Base-by-base conservation (phyloP, 768 basidiomycete genomes). In the Panaeolus cyanescens region DNA sequence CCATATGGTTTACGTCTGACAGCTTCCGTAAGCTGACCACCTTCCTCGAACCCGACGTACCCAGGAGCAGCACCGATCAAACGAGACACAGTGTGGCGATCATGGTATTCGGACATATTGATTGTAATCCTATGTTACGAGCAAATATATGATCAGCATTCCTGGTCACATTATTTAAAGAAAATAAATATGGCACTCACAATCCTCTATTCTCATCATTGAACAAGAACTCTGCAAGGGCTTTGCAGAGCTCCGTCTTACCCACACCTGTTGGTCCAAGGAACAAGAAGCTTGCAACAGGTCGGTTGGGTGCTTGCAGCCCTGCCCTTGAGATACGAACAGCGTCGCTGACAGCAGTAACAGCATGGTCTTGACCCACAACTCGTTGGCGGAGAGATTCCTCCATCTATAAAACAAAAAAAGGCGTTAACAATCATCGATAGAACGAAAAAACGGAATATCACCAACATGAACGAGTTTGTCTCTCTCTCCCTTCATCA, bases 71-170 rank as follows among this genome's bases (percentile, higher is more conserved):
- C 92, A 59, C 96, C 96, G 56, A 98, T 93, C 22, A 98, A 78
- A 4, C 95, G 83, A 0, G 93, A 93, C 56, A 98, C 89, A 0
- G 93, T 94, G 69, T 98, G 93, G 58, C 95, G 85, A 65, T 96
- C 95, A 55, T 93, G 92, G 68, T 91, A 97, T 84, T 97, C 93
- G n/a, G 92, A 91, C 93, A 96, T 95, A 66, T 97, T 96, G 70
- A 96, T 93, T 61, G 89, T 92, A 64, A 95, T 93, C 58, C 90
- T 92, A 62, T 25, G 58, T 20, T 17, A 53, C 25, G 15, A 12
- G 3, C 5, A 5, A 50, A n/a, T n/a, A n/a, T n/a, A 7, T 55
- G 12, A 55, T 34, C 13, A 59, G 61, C 3, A 9, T 34, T 15
- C 28, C n/a, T n/a, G n/a, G n/a, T n/a, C n/a, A n/a, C n/a, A n/a